phyloP scores from a whole-genome alignment of 1,284 basidiomycete species.

The Fomitopsis betulina region DNA sequence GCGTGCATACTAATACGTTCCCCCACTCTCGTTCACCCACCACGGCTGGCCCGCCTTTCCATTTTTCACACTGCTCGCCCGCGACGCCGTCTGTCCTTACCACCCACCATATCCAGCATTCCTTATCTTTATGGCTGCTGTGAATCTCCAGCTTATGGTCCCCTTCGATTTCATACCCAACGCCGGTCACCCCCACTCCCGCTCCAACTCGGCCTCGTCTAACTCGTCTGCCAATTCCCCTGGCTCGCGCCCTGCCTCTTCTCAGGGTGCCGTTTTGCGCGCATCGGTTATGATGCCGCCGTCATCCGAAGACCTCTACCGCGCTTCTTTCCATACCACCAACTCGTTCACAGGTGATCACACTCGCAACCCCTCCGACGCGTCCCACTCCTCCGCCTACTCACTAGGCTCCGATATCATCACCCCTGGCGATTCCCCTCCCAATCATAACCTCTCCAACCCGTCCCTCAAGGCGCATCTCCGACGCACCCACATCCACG shows the following conservation, averaged over 20 bases:
- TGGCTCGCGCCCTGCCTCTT: constrained; percentile 70
- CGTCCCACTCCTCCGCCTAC: constrained; percentile 40
- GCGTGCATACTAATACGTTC: constrained; percentile 26
- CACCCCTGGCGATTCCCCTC: constrained; percentile 58
- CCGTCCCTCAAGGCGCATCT: constrained; percentile 68
- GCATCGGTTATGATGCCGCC: constrained; percentile 46
- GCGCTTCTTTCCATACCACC: constrained; percentile 44
- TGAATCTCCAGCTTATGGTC: constrained; percentile 70
- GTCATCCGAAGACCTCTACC: constrained; percentile 62
- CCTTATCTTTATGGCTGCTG: constrained; percentile 53
- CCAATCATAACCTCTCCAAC: constrained; percentile 65
- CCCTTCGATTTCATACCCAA: constrained; percentile 67
- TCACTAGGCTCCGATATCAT: constrained; percentile 40
- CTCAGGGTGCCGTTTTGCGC: constrained; percentile 55
- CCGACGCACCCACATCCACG: constrained; percentile 69
- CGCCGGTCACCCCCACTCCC: constrained; percentile 55
- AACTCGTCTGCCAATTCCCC: constrained; percentile 59
- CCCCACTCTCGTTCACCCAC: constrained; percentile 24
- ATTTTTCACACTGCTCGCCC: constrained; percentile 9
- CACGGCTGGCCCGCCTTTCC: constrained; percentile 36
- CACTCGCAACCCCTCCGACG: constrained; percentile 30
- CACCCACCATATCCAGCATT: constrained; percentile 21
- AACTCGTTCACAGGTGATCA: constrained; percentile 28
- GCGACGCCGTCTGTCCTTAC: constrained; percentile 24
- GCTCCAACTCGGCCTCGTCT: constrained; percentile 74